These are phyloP conservation scores for Cutaneotrichosporon sp. DNA, from an alignment of 1,284 basidiomycete genomes.

Conservation along the genomic window DNA sequence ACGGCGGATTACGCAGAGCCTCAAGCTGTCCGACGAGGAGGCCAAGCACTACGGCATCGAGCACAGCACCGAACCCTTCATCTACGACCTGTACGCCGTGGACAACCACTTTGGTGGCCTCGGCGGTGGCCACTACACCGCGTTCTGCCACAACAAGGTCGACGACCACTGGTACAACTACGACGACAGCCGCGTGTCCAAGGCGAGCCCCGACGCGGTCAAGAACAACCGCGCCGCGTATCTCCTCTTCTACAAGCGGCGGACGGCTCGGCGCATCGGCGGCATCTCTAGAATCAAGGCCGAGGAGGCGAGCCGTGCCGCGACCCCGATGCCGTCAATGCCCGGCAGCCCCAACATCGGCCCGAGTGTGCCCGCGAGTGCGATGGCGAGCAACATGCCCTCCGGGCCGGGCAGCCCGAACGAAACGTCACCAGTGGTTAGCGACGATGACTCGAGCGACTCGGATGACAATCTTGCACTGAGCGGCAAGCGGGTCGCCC, in stretches of 20 bases:
- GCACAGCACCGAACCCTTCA: conserved; percentile 69
- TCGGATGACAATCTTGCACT: conserved; percentile 13
- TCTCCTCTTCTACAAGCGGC: conserved; percentile 89
- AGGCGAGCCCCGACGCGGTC: conserved; percentile 65
- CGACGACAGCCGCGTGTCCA: conserved; percentile 83
- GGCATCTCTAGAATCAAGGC: conserved; percentile 58
- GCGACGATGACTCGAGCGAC: conserved; percentile 5
- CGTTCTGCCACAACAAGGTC: conserved; percentile 83
- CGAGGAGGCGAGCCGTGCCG: conserved; percentile 31
- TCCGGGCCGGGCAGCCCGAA: conserved; percentile 24
- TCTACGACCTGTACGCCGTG: conserved; percentile 91
- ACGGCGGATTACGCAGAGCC: conserved; percentile 64
- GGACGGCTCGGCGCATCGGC: conserved; percentile 76
- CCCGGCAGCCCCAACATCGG: conserved; percentile 17
- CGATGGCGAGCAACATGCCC: conserved; percentile 31
- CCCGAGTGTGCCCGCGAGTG: conserved; percentile 12
- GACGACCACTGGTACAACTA: conserved; percentile 95
- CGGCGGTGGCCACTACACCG: conserved; percentile 97
- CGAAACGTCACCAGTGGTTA: conserved; percentile 28
- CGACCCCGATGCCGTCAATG: conserved; percentile 16
- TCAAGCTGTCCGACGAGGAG: conserved; percentile 63
- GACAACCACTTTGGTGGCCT: conserved; percentile 94
- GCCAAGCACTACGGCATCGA: conserved; percentile 63
- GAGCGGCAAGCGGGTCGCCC: not conserved
- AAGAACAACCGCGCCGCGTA: conserved; percentile 92